A percentile compares a stretch with the other conserved stretches of the same genome.
These are phyloP conservation scores for Nicotiana tabacum DNA, from an alignment of 257 asterid species.

Conservation along the genomic window DNA sequence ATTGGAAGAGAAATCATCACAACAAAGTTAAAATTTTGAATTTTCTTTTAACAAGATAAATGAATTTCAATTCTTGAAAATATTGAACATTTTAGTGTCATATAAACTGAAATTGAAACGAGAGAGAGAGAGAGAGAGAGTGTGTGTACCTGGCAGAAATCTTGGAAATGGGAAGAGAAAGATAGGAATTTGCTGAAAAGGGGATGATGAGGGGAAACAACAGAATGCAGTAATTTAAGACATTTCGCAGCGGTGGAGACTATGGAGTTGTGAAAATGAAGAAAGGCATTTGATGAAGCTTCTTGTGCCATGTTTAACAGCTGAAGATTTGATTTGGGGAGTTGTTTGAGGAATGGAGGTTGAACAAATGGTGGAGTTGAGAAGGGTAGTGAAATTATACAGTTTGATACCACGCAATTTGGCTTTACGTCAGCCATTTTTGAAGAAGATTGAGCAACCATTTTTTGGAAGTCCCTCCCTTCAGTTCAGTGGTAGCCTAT, in stretches of 20 bases:
- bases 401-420: constrained; percentile 18
- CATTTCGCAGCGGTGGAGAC: constrained; percentile 34
- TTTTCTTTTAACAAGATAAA: background rate
- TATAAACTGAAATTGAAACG: background rate
- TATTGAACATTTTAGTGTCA: too few relatives aligned
- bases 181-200: constrained; percentile 39
- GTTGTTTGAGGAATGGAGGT: constrained; percentile 39
- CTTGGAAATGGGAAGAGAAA: constrained; percentile 40
- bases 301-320: constrained; percentile 17
- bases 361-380: constrained; percentile 35
- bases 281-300: constrained; percentile 37
- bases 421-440: constrained; percentile 15
- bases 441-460: constrained; percentile 17
- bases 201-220: constrained; percentile 39
- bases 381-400: constrained; percentile 33
- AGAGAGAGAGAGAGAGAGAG: background rate
- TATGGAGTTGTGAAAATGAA: constrained; percentile 35
- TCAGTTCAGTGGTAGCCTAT: background rate
- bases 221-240: constrained; percentile 24
- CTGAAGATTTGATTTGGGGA: constrained; percentile 31
- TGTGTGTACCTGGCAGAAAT: constrained; percentile 38
- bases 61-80: background rate
- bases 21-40: background rate
- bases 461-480: background rate
- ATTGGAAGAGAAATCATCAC: background rate